Conservation (phyloP, 1,139 yeast species). For the Magnusiomyces paraingens region DNA sequence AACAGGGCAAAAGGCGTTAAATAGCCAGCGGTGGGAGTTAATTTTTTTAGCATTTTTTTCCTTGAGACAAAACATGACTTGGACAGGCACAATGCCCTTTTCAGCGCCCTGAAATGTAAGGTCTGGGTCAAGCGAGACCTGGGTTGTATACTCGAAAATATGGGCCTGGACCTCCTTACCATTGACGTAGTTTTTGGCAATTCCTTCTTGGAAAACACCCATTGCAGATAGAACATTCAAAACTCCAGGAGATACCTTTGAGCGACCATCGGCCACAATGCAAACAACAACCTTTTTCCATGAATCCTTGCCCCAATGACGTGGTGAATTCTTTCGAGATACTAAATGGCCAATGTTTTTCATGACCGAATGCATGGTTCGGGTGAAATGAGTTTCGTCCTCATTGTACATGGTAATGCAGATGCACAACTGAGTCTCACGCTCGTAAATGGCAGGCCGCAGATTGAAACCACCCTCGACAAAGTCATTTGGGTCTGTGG, state of each 20-base stretch:
- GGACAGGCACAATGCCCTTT: constrained; percentile 86
- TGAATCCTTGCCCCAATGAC: constrained; percentile 90
- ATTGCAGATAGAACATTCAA: constrained; percentile 82
- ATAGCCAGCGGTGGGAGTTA: constrained; percentile 94
- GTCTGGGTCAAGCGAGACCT: constrained; percentile 76
- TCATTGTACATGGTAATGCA: constrained; percentile 97
- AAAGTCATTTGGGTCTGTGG: constrained; percentile 82
- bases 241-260: constrained; percentile 74
- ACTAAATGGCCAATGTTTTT: constrained; percentile 83
- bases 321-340: constrained; percentile 59
- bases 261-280: constrained; percentile 89
- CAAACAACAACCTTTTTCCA: constrained; percentile 94
- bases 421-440: constrained; percentile 83
- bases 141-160: constrained; percentile 89
- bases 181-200: constrained; percentile 89
- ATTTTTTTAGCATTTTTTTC: constrained; percentile 87
- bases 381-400: constrained; percentile 77
- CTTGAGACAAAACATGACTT: constrained; percentile 79
- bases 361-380: constrained; percentile 92
- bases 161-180: constrained; percentile 88
- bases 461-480: constrained; percentile 74
- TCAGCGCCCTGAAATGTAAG: constrained; percentile 75
- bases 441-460: constrained; percentile 73
- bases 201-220: constrained; percentile 94
- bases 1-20: constrained; percentile 84